Evolutionary conservation across 1,139 yeast genomes (phyloP), one percentile per base, ranked within the genome.

Genomic region (Blastobotrys capitulatus): DNA sequence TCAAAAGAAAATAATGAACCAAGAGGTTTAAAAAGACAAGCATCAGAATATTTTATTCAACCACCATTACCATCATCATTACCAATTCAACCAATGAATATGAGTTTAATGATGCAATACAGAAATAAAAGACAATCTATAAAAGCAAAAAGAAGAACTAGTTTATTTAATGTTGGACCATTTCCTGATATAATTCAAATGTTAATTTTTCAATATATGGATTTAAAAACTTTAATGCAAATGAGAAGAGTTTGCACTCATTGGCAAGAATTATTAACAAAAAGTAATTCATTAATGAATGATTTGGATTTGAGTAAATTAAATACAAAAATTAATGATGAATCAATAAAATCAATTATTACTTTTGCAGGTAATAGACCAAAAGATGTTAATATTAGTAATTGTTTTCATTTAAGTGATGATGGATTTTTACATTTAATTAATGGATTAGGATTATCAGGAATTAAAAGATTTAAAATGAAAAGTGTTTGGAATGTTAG

Each of bases 341-440:
- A 70, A 13, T 76, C 80, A 0, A 67, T 84, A 46, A 72, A 75
- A 12, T 71, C 76, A 42, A 82, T 85, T 44, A 79, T 86, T 1
- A 78, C 81, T 57, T 82, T 84, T 65, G 89, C 80, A 7, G 90
- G 90, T 0, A 70, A 82, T 1, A 71, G 92, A 47, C 89, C 90
- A 0, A 71, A 70, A 52, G 53, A 64, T 15, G 79, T 85, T 45
- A 78, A 84, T 58, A 75, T 85, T 19, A 80, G 88, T 19, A 80
- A 82, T 63, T 85, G 94, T 61, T 84, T 81, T 67, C 90, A 85
- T 61, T 72, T 85, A 9, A 83, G 89, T 0, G 90, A 84, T 62
- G 83, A 77, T 55, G 89, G 90, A 0, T 85, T 84, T 63, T 76
- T 80, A 40, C 80, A 80, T 59, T 72, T 85, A 73, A 80, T 83